Base-by-base conservation (phyloP, 805 yeast species). In the Ogataea sp. region DNA sequence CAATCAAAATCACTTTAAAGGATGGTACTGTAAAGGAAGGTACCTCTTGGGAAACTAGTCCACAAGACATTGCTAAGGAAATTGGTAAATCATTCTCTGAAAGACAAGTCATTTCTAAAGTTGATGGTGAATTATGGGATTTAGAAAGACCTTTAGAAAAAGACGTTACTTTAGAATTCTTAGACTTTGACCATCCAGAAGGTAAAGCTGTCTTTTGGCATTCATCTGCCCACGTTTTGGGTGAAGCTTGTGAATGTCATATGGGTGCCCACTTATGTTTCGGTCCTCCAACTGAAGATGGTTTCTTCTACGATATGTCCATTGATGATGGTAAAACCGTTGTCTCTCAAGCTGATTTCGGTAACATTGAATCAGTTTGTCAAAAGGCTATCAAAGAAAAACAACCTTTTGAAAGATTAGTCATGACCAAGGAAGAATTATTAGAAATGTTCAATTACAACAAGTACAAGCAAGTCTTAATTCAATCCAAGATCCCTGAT, bases 171-270 rank as follows among this genome's bases (percentile, higher is more conserved):
- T 68, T 93, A 46, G 93, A 87, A 60, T 81, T 88, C 55, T 75
- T 87, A 58, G 97, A 89, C 59, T 93, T 93, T 55, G 95, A 87
- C 30, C 72, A 86, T 44, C 84, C 84, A n/a, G 97, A 89, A 56
- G 98, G 97, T 64, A 86, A 82, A 61, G 78, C 80, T 48, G 97
- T 90, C 27, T 93, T 93, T 68, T 93, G 98, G 98, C 98, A 93
- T 64, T 93, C 98, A 2, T 83, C 96, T 49, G 98, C 98, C 39
- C 98, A 93, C 66, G 90, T 93, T 40, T 70, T 93, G 52, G 98
- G 98, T 66, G 98, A 93, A 70, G 90, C 97, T 36, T 84, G 96
- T 70, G 98, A 93, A 68, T 83, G 96, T 62, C 93, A 87, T 63
- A 71, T 82, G 61, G 97, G 97, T 50, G 94, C 95, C 48, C 96